phyloP scores from a whole-genome alignment of 2,329 filamentous ascomycete species.

The Exophiala calicioides region DNA sequence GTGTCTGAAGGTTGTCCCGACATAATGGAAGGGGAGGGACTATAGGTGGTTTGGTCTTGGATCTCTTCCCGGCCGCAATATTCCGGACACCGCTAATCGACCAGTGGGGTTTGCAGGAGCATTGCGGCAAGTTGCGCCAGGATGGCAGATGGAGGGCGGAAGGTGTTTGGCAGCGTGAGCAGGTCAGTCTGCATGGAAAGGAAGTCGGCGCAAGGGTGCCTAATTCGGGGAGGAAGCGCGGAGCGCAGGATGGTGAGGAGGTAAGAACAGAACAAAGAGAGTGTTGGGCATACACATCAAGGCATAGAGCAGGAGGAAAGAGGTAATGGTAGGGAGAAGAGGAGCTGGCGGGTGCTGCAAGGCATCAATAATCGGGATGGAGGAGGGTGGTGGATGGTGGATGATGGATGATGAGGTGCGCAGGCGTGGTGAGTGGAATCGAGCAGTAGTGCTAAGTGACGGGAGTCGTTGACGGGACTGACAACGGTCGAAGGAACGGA shows the following conservation, averaged over 20 bases:
- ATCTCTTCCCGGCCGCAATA: slow-evolving; percentile 11
- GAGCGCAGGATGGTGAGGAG: background rate
- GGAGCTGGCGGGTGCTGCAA: too few species aligned
- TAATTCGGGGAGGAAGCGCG: background rate
- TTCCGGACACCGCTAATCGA: slow-evolving; percentile 16
- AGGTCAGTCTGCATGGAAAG: background rate
- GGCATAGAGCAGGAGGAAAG: background rate
- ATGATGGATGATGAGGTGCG: background rate
- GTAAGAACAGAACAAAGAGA: background rate
- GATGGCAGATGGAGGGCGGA: background rate
- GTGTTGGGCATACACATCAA: background rate
- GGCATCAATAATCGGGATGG: background rate
- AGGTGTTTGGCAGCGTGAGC: background rate
- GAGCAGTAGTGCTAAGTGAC: too few species aligned
- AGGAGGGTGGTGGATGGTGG: background rate
- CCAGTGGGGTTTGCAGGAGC: slow-evolving; percentile 12
- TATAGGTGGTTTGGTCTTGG: slow-evolving; percentile 3
- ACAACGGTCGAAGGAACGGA: too few species aligned
- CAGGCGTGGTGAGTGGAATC: too few species aligned
- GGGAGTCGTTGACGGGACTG: too few species aligned
- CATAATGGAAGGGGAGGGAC: slow-evolving; percentile 15
- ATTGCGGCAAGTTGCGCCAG: slow-evolving; percentile 15
- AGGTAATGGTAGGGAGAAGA: background rate
- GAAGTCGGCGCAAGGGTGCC: background rate
- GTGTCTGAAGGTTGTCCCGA: slow-evolving; percentile 15